Conservation (phyloP, 148 eudicot genomes). For the Nepenthes mirabilis region DNA sequence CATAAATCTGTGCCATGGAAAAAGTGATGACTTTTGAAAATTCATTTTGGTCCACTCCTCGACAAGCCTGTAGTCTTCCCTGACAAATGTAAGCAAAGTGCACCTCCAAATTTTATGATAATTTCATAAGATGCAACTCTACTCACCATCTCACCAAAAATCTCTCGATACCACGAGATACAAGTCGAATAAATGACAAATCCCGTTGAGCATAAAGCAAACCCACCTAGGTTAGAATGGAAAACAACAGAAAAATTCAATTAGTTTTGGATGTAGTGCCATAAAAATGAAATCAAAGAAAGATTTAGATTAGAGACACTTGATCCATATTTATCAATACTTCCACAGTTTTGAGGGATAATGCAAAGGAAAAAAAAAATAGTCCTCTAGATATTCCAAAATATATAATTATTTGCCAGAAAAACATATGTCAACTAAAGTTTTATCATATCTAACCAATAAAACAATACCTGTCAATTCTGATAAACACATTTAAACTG, state of each 20-base stretch:
- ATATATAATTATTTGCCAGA: too few species aligned
- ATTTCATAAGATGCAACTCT: slow-evolving; percentile 3
- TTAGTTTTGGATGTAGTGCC: not conserved
- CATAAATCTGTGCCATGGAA: slow-evolving; percentile 58
- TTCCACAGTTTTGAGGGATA: too few species aligned
- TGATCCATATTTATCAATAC: too few species aligned
- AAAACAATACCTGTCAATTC: too few species aligned
- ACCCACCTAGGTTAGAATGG: slow-evolving; percentile 51
- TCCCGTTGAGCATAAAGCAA: slow-evolving; percentile 80
- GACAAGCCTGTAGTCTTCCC: slow-evolving; percentile 59
- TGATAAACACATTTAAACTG: too few species aligned
- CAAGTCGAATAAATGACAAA: slow-evolving; percentile 80
- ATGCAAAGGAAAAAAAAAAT: too few species aligned
- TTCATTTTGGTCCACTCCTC: slow-evolving; percentile 58
- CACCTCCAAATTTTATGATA: slow-evolving; percentile 1
- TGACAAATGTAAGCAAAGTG: slow-evolving; percentile 11
- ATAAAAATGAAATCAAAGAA: not conserved
- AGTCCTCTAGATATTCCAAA: too few species aligned
- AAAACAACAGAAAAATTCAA: slow-evolving; percentile 1
- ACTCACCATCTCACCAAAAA: slow-evolving; percentile 94
- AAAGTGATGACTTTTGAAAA: slow-evolving; percentile 28
- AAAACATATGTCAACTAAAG: too few species aligned
- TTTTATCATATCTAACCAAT: too few species aligned
- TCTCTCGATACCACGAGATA: slow-evolving; percentile 72
- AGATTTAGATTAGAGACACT: not conserved